Evolutionary conservation across 768 basidiomycete species (phyloP).

Genomic region (Tricholoma furcatifolium): DNA sequence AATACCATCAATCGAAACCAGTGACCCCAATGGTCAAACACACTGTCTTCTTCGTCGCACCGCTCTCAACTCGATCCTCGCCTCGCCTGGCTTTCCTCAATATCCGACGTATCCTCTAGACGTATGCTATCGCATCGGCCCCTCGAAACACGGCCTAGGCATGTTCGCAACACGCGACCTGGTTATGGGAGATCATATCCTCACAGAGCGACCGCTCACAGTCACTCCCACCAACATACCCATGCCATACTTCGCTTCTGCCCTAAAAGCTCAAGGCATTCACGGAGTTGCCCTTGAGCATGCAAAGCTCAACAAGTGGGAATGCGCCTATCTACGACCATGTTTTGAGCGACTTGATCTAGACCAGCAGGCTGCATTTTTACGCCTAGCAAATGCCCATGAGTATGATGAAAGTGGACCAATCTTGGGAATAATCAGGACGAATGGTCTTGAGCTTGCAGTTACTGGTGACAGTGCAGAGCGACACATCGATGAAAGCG

Average conservation of each 20-base stretch:
- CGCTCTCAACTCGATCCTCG: constrained; percentile 8
- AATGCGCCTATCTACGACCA: constrained; percentile 18
- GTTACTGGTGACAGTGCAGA: constrained; percentile 20
- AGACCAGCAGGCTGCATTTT: constrained; percentile 26
- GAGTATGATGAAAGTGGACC: constrained; percentile 32
- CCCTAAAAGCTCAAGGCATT: constrained; percentile 6
- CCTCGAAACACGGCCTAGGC: constrained; percentile 18
- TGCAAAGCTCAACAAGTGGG: constrained; percentile 16
- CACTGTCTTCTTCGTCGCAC: constrained; percentile 16
- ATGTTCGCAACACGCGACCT: constrained; percentile 23
- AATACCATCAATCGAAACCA: constrained; percentile 7
- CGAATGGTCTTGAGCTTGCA: constrained; percentile 28
- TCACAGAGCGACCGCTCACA: constrained; percentile 20
- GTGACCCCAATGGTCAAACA: constrained; percentile 13
- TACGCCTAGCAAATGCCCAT: constrained; percentile 30
- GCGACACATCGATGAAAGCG: constrained; percentile 4
- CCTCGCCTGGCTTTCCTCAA: constrained; percentile 12
- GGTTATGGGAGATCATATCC: constrained; percentile 20
- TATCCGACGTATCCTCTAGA: constrained; percentile 8
- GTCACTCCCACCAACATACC: constrained; percentile 18
- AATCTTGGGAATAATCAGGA: constrained; percentile 30
- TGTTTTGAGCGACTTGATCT: constrained; percentile 23
- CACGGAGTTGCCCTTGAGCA: constrained; percentile 1
- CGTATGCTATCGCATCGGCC: constrained; percentile 14
- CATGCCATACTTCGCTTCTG: constrained; percentile 12